A percentile compares a stretch with the other conserved stretches of the same genome.
phyloP scores from a whole-genome alignment of 805 yeast genomes.

The Nakazawaea ernobii region DNA sequence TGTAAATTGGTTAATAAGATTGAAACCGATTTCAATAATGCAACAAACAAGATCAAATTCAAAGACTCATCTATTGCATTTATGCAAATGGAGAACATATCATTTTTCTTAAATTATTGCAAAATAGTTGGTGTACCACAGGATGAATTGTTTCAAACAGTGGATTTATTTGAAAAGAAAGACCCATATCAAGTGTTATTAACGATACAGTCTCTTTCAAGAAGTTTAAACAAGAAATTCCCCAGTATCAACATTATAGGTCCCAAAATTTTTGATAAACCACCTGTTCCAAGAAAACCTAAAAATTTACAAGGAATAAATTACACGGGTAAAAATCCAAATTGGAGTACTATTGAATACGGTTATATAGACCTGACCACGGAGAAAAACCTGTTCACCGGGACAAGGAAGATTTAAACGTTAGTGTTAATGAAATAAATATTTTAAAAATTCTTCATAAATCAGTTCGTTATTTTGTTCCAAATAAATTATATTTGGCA shows the following conservation, averaged over 20 bases:
- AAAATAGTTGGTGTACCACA: conserved; percentile 65
- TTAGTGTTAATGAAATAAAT: conserved; percentile 10
- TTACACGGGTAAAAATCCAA: conserved; percentile 19
- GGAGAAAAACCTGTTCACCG: conserved; percentile 51
- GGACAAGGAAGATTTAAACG: conserved; percentile 38
- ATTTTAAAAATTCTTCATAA: conserved; percentile 7
- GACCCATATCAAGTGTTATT: conserved; percentile 80
- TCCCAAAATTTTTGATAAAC: conserved; percentile 48
- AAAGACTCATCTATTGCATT: conserved; percentile 72
- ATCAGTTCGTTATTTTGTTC: conserved; percentile 9
- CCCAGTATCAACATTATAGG: conserved; percentile 49
- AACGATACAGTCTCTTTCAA: conserved; percentile 65
- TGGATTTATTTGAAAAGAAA: conserved; percentile 63
- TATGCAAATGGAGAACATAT: conserved; percentile 79
- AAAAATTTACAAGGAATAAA: conserved; percentile 26
- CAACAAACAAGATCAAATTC: conserved; percentile 32
- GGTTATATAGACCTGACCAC: conserved; percentile 52
- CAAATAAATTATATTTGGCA: conserved; percentile 18
- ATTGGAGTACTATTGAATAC: conserved; percentile 57
- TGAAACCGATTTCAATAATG: conserved; percentile 14
- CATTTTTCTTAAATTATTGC: conserved; percentile 61
- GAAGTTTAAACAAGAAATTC: conserved; percentile 56
- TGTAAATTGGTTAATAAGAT: conserved; percentile 41
- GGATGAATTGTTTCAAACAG: conserved; percentile 76
- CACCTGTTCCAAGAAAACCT: conserved; percentile 52